phyloP scores from a whole-genome alignment of 208 protist genomes.

The Novymonas esmeraldas region DNA sequence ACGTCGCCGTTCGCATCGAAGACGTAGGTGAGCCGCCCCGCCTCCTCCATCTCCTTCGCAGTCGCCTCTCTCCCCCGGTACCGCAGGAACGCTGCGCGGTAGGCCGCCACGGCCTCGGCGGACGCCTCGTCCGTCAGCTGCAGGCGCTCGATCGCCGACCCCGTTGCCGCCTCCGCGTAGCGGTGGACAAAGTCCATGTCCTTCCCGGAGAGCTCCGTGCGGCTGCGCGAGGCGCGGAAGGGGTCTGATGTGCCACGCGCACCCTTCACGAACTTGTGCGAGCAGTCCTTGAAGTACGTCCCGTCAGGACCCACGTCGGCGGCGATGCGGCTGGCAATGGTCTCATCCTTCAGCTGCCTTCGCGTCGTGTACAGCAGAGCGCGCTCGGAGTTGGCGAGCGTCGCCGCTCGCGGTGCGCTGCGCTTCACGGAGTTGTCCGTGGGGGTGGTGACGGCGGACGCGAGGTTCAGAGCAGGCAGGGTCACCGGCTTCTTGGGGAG shows the following conservation, averaged over 20 bases:
- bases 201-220: conserved; percentile 49
- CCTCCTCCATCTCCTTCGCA: conserved; percentile 78
- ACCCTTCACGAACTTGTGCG: conserved; percentile 24
- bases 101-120: conserved; percentile 57
- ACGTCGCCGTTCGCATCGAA: conserved; percentile 75
- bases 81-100: conserved; percentile 69
- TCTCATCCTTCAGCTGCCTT: conserved; percentile 34
- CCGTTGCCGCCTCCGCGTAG: conserved; percentile 65
- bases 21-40: conserved; percentile 61
- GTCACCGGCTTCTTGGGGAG: conserved; percentile 68
- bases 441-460: conserved; percentile 38
- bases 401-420: conserved; percentile 5
- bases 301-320: conserved; percentile 1
- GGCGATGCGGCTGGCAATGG: conserved; percentile 11
- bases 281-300: conserved; percentile 69
- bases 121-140: conserved; percentile 31
- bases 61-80: conserved; percentile 75
- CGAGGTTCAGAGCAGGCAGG: conserved; percentile 43
- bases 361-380: conserved; percentile 26
- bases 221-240: conserved; percentile 59
- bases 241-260: conserved; percentile 35
- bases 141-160: conserved; percentile 43
- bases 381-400: conserved; percentile 13
- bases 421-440: conserved; percentile 37
- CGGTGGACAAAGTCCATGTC: conserved; percentile 87